phyloP scores from a whole-genome alignment of 805 yeast species.

The Sugiyamaella boreocaroliniensis region DNA sequence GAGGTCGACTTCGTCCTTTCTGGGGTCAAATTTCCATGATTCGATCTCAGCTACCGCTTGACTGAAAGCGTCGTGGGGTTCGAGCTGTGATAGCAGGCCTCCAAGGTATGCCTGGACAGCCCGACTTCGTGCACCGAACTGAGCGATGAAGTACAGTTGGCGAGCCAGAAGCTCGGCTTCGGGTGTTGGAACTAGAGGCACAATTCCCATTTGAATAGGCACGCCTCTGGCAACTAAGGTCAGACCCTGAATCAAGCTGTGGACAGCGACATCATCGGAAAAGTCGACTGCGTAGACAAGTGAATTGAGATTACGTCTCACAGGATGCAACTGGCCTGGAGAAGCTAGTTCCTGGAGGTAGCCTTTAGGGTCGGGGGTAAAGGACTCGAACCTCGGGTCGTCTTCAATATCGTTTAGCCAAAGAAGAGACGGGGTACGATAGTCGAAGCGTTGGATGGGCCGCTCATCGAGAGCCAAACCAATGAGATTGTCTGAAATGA shows the following conservation, averaged over 20 bases:
- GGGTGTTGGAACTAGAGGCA: constrained; percentile 46
- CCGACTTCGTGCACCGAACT: neutral
- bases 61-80: neutral
- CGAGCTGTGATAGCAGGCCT: neutral
- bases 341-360: constrained; percentile 37
- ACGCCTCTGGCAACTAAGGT: constrained; percentile 40
- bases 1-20: constrained; percentile 1
- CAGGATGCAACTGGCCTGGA: constrained; percentile 60
- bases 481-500: constrained; percentile 28
- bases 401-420: constrained; percentile 72
- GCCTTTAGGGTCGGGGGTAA: constrained; percentile 39
- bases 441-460: constrained; percentile 29
- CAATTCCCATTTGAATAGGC: constrained; percentile 75
- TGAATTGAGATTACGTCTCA: constrained; percentile 69
- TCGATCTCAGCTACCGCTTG: neutral
- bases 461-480: constrained; percentile 10
- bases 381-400: constrained; percentile 48
- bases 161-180: constrained; percentile 19
- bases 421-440: constrained; percentile 39
- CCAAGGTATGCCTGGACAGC: constrained; percentile 3
- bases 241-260: constrained; percentile 35
- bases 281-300: constrained; percentile 62
- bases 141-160: constrained; percentile 14
- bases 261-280: constrained; percentile 45
- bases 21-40: neutral